phyloP scores from a whole-genome alignment of 2,329 filamentous ascomycete species.

The Venturia asperata region DNA sequence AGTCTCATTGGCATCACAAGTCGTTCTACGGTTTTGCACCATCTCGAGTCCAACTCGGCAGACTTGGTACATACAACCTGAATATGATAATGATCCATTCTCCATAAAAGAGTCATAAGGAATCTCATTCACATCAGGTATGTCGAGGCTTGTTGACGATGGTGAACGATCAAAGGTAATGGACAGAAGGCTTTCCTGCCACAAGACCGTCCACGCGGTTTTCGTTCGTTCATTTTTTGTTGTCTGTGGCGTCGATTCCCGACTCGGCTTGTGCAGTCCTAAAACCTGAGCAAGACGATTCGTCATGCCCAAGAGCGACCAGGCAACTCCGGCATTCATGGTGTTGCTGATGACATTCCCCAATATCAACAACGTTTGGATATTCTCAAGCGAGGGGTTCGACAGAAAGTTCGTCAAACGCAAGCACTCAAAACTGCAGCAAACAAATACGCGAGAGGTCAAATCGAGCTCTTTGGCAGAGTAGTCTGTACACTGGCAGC shows the following conservation, averaged over 20 bases:
- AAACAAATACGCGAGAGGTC: slow-evolving; percentile 58
- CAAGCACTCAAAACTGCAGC: slow-evolving; percentile 58
- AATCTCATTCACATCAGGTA: slow-evolving; percentile 40
- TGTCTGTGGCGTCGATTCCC: slow-evolving; percentile 45
- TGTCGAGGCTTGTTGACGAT: slow-evolving; percentile 47
- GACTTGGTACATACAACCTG: slow-evolving; percentile 50
- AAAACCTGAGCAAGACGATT: slow-evolving; percentile 54
- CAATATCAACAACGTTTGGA: slow-evolving; percentile 55
- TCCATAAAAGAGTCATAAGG: slow-evolving; percentile 37
- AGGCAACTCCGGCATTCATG: slow-evolving; percentile 58
- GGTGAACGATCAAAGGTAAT: slow-evolving; percentile 56
- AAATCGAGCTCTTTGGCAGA: slow-evolving; percentile 53
- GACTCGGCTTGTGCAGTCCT: slow-evolving; percentile 53
- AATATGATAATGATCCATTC: slow-evolving; percentile 47
- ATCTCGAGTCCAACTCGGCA: slow-evolving; percentile 54
- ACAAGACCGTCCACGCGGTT: slow-evolving; percentile 54
- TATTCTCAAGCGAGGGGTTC: slow-evolving; percentile 53
- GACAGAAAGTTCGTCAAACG: slow-evolving; percentile 59
- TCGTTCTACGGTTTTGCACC: slow-evolving; percentile 50
- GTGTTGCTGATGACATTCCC: slow-evolving; percentile 56
- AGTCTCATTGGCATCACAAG: slow-evolving; percentile 47
- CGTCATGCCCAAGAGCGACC: slow-evolving; percentile 53
- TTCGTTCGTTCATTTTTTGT: slow-evolving; percentile 34
- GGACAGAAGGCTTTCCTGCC: slow-evolving; percentile 58
- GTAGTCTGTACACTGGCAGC: slow-evolving; percentile 53